Conservation (phyloP, 768 basidiomycete species). For the Russula sp. region DNA sequence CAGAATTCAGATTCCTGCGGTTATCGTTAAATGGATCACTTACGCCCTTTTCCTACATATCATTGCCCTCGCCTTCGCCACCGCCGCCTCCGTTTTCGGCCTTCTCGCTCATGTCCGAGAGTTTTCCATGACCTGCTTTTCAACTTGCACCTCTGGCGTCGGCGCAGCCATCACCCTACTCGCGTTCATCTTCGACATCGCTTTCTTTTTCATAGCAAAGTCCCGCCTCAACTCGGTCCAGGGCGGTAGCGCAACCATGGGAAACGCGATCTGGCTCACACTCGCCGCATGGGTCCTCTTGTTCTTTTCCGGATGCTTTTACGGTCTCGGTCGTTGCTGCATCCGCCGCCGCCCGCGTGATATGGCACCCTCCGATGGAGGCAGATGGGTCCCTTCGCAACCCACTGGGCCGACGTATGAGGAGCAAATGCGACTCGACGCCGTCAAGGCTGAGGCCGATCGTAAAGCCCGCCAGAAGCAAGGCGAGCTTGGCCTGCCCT, state of each 20-base stretch:
- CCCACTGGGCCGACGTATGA: slow-evolving; percentile 36
- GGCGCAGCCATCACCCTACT: slow-evolving; percentile 72
- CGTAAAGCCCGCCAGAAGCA: slow-evolving; percentile 62
- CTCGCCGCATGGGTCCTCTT: slow-evolving; percentile 80
- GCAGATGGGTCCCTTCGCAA: slow-evolving; percentile 22
- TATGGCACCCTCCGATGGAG: slow-evolving; percentile 29
- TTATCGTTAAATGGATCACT: slow-evolving; percentile 92
- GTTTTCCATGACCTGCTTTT: slow-evolving; percentile 80
- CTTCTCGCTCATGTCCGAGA: slow-evolving; percentile 84
- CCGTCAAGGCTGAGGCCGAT: slow-evolving; percentile 81
- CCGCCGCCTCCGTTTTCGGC: slow-evolving; percentile 70
- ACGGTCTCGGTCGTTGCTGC: slow-evolving; percentile 78
- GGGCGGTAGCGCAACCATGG: slow-evolving; percentile 74
- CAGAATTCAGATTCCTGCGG: slow-evolving; percentile 66
- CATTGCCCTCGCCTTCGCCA: slow-evolving; percentile 73
- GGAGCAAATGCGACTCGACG: slow-evolving; percentile 73
- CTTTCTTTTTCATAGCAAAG: slow-evolving; percentile 85
- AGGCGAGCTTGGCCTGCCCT: slow-evolving; percentile 63
- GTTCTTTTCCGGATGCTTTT: slow-evolving; percentile 90
- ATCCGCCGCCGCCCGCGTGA: slow-evolving; percentile 49
- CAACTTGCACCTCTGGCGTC: slow-evolving; percentile 74
- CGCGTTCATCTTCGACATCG: slow-evolving; percentile 91
- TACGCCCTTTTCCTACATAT: slow-evolving; percentile 90
- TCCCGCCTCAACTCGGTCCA: slow-evolving; percentile 68
- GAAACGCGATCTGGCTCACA: slow-evolving; percentile 89